Percentiles rank a stretch among this genome's conserved stretches.
These are phyloP conservation scores for Aspergillus affinis DNA, from an alignment of 495 filamentous ascomycete genomes.

Conservation along the genomic window DNA sequence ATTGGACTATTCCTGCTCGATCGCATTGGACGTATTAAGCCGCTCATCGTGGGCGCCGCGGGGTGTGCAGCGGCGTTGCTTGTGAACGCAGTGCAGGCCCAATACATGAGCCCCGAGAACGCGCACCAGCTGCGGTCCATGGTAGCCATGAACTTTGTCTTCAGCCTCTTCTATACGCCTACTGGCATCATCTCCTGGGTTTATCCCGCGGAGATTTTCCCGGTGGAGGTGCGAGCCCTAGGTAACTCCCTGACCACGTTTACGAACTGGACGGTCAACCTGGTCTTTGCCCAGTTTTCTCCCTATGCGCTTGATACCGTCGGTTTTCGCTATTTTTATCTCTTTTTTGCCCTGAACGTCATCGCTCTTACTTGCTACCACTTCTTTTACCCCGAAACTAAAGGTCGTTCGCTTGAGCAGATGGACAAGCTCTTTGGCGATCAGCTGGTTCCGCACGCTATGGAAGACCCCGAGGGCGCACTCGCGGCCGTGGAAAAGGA, in stretches of 20 bases:
- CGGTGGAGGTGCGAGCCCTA: constrained; percentile 48
- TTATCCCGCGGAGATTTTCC: constrained; percentile 58
- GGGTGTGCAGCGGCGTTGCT: constrained; percentile 12
- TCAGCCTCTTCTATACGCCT: constrained; percentile 17
- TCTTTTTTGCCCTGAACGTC: constrained; percentile 48
- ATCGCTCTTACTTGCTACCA: constrained; percentile 40
- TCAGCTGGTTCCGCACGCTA: constrained; percentile 18
- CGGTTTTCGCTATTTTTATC: constrained; percentile 50
- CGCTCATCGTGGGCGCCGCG: constrained; percentile 15
- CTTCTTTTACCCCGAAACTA: constrained; percentile 52
- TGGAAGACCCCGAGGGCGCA: constrained; percentile 13
- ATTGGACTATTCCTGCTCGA: constrained; percentile 17
- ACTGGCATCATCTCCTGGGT: constrained; percentile 55
- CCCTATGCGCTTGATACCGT: constrained; percentile 46
- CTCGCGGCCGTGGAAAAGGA: constrained; percentile 19
- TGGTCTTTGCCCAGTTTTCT: constrained; percentile 52
- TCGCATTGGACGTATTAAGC: constrained; percentile 18
- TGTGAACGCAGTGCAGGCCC: constrained; percentile 15
- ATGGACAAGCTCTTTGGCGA: constrained; percentile 54
- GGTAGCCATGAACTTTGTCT: constrained; percentile 24
- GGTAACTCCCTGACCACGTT: constrained; percentile 51
- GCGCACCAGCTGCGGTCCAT: constrained; percentile 15
- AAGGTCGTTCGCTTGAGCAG: constrained; percentile 50
- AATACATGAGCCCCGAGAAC: constrained; percentile 15
- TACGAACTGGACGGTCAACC: constrained; percentile 51